Conservation (phyloP, 768 basidiomycete species). For the Artomyces pyxidatus region DNA sequence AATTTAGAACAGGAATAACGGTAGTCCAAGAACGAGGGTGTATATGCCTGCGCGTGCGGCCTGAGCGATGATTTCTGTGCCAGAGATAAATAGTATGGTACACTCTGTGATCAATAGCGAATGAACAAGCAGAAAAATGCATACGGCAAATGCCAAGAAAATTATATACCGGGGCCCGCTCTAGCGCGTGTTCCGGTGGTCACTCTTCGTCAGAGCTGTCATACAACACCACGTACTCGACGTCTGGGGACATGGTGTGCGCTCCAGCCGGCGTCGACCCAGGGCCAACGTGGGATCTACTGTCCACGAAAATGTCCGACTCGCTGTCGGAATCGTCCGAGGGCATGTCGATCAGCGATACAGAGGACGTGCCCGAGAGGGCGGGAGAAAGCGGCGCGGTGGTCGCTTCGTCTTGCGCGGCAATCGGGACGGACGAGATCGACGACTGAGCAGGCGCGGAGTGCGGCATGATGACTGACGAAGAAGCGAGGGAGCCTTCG, state of each 20-base stretch:
- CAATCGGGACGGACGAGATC: slow-evolving; percentile 6
- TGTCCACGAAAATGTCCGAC: slow-evolving; percentile 52
- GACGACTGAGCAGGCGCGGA: slow-evolving; percentile 8
- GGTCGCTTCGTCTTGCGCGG: slow-evolving; percentile 14
- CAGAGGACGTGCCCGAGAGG: slow-evolving; percentile 30
- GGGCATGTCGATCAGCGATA: slow-evolving; percentile 55
- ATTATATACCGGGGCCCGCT: too few species aligned
- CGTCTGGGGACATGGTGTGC: slow-evolving; percentile 18
- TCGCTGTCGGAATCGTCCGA: slow-evolving; percentile 43
- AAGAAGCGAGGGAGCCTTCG: slow-evolving; percentile 53
- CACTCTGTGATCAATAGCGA: too few species aligned
- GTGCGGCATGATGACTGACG: slow-evolving; percentile 64
- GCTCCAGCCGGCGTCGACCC: slow-evolving; percentile 15
- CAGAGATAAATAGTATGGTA: too few species aligned
- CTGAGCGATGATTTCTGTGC: too few species aligned
- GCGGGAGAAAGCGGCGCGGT: slow-evolving; percentile 20
- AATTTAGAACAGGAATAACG: too few species aligned
- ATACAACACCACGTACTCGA: slow-evolving; percentile 68
- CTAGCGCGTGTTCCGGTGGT: too few species aligned
- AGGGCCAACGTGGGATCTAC: slow-evolving; percentile 34
- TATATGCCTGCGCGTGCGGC: too few species aligned
- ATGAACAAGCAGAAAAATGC: too few species aligned
- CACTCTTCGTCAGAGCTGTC: slow-evolving; percentile 49
- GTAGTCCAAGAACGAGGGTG: too few species aligned
- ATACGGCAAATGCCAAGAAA: too few species aligned